Evolutionary conservation across 1,139 yeast genomes (phyloP), one percentile per base, ranked within the genome.

Genomic region (Candida sanyaensis): DNA sequence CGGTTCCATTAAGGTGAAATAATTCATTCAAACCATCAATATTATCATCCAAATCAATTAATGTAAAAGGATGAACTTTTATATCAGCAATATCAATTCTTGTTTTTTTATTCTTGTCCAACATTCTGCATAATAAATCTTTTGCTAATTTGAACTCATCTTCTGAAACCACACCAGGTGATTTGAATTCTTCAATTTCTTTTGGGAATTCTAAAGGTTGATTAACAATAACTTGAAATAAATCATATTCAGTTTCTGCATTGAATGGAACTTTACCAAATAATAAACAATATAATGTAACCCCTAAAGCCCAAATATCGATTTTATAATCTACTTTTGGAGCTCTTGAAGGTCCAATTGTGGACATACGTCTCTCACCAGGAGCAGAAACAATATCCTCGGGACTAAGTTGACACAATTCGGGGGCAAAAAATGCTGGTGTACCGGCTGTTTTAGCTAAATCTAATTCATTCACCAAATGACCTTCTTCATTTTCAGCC

Each of bases 251-350:
- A 44, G 86, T 84, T 42, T 87, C 93, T 0, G 97, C 97, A 61
- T 85, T 83, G 64, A 93, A 95, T 1, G 99, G 99, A 40, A 93
- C 81, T 53, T 79, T 77, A 7, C 99, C 99, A 68, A 88, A 93
- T 21, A 93, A 66, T 39, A 95, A 71, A 65, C 99, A 92, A 63
- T 85, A 93, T 23, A 95, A 71, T 0, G 99, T 93, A 2, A 93
- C 92, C 4, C 99, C 99, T 31, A 92, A 67, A 0, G 99, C 97
- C 99, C 99, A 95, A 12, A 92, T 86, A 66, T 92, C 98, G 48
- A 92, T 88, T 64, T 88, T 90, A 59, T 84, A 73, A 51, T 86
- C 84, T 36, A 88, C 83, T 44, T 74, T 78, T 3, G 83, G 78
- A n/a, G 60, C 46, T 24, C 28, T 46, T 46, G 12, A 36, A 26